These are phyloP conservation scores for Diaporthe ilicicola DNA, from an alignment of 2,329 filamentous ascomycete genomes.

Conservation along the genomic window DNA sequence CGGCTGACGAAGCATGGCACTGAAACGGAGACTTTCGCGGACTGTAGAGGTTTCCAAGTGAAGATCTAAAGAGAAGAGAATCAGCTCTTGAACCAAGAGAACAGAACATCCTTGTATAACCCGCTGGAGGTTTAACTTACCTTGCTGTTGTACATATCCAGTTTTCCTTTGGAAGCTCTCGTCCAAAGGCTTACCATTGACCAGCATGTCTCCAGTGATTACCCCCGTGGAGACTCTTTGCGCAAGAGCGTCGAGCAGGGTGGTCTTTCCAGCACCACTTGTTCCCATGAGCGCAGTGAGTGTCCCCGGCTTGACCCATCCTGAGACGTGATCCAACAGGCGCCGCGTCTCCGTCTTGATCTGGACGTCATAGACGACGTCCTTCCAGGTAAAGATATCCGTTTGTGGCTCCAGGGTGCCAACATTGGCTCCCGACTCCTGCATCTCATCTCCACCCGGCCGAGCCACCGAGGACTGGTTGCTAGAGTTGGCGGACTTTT, in stretches of 20 bases:
- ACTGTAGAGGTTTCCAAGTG: slow-evolving; percentile 65
- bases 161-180: slow-evolving; percentile 70
- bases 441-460: slow-evolving; percentile 36
- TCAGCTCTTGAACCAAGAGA: not conserved
- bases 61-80: slow-evolving; percentile 53
- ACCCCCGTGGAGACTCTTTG: slow-evolving; percentile 68
- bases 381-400: slow-evolving; percentile 79
- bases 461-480: slow-evolving; percentile 36
- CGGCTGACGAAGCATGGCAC: slow-evolving; percentile 66
- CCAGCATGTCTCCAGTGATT: slow-evolving; percentile 72
- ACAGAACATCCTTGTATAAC: too few species aligned
- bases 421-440: slow-evolving; percentile 28
- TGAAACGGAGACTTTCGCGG: slow-evolving; percentile 62
- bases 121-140: slow-evolving; percentile 39
- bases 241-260: slow-evolving; percentile 65
- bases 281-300: slow-evolving; percentile 81
- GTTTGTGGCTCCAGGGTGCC: slow-evolving; percentile 47
- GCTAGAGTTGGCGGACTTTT: slow-evolving; percentile 37
- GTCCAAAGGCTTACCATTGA: slow-evolving; percentile 65
- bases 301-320: slow-evolving; percentile 91
- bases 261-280: slow-evolving; percentile 70
- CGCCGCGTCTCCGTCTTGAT: slow-evolving; percentile 79
- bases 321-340: slow-evolving; percentile 80
- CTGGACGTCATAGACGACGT: slow-evolving; percentile 75
- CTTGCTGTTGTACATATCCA: slow-evolving; percentile 74